Evolutionary conservation across 2,329 filamentous ascomycete species (phyloP).

Genomic region (Fusarium sp.): DNA sequence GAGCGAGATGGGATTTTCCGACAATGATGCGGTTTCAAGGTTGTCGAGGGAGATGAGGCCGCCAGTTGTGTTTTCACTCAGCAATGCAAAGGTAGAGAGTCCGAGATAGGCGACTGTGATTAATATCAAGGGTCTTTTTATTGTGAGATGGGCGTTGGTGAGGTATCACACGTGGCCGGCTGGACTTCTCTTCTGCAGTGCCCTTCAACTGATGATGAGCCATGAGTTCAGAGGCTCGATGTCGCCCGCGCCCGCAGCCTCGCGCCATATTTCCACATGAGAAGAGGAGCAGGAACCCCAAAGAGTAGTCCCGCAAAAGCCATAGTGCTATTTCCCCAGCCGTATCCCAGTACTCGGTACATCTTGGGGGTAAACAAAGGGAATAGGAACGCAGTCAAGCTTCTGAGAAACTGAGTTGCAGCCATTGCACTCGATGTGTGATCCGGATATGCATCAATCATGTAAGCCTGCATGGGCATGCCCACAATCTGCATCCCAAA

Average conservation of each 20-base stretch:
- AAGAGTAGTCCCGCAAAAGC: conserved; percentile 57
- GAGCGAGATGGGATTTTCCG: conserved; percentile 31
- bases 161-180: too few species aligned
- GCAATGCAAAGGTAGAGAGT: conserved; percentile 4
- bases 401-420: conserved; percentile 62
- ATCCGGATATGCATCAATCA: conserved; percentile 63
- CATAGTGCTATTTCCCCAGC: conserved; percentile 58
- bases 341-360: conserved; percentile 56
- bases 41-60: conserved; percentile 17
- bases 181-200: too few species aligned
- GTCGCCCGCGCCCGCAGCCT: conserved; percentile 44
- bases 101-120: neutral
- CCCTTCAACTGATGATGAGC: too few species aligned
- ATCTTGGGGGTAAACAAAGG: conserved; percentile 64
- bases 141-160: too few species aligned
- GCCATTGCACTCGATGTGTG: conserved; percentile 65
- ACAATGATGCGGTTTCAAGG: conserved; percentile 20
- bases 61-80: conserved; percentile 12
- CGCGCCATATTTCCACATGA: conserved; percentile 60
- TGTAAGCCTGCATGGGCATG: conserved; percentile 56
- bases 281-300: conserved; percentile 54
- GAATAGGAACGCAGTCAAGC: conserved; percentile 64
- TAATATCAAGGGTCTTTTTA: too few species aligned
- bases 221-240: conserved; percentile 10
- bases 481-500: conserved; percentile 53